phyloP scores from a whole-genome alignment of 169 alveolate species.

The Plasmodium billcollinsi region DNA sequence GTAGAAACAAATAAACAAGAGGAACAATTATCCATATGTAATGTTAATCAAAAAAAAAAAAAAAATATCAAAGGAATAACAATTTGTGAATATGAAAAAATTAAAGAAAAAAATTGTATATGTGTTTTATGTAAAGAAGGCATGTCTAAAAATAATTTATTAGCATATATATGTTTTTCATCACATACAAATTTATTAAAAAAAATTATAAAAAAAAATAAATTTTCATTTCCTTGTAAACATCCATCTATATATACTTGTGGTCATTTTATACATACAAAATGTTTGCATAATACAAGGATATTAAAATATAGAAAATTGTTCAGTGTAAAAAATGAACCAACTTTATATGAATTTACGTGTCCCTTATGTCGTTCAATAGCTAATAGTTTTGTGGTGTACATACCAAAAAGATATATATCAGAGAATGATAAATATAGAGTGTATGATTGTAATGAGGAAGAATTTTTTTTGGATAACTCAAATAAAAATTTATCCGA shows the following conservation, averaged over 20 bases:
- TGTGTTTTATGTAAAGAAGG: slow-evolving; percentile 75
- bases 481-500: slow-evolving; percentile 48
- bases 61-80: not conserved
- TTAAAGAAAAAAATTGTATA: slow-evolving; percentile 62
- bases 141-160: slow-evolving; percentile 45
- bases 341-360: slow-evolving; percentile 53
- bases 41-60: not conserved
- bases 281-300: slow-evolving; percentile 54
- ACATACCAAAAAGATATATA: slow-evolving; percentile 53
- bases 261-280: slow-evolving; percentile 68
- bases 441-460: slow-evolving; percentile 31
- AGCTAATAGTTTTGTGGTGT: slow-evolving; percentile 57
- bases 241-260: slow-evolving; percentile 62
- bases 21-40: not conserved
- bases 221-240: slow-evolving; percentile 68
- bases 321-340: slow-evolving; percentile 23
- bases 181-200: slow-evolving; percentile 57
- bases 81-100: slow-evolving; percentile 46
- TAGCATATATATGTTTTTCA: slow-evolving; percentile 65
- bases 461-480: slow-evolving; percentile 27
- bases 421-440: slow-evolving; percentile 36
- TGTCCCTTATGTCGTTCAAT: slow-evolving; percentile 68
- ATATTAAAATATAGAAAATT: slow-evolving; percentile 18
- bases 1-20: not conserved
- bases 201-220: slow-evolving; percentile 63